Conservation (phyloP, 148 eudicot species). For the Rhododendron williamsianum region DNA sequence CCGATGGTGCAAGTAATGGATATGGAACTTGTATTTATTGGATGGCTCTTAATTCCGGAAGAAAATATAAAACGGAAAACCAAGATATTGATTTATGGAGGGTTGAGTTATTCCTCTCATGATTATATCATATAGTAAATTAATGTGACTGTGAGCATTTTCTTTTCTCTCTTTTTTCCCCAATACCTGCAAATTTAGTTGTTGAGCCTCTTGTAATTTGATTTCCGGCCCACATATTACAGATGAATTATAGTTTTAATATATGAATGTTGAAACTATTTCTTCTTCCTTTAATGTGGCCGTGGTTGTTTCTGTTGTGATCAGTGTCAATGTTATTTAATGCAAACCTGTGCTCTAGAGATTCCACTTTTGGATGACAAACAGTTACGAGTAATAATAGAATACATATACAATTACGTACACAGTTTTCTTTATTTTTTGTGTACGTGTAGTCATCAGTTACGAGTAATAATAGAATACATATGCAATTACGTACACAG, state of each 20-base stretch:
- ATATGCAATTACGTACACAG: not conserved
- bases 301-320: not conserved
- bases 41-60: not conserved
- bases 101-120: not conserved
- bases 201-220: not conserved
- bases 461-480: not conserved
- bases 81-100: not conserved
- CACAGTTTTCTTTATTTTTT: too few relatives aligned
- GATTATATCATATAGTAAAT: not conserved
- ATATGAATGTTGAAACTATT: not conserved
- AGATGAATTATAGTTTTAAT: not conserved
- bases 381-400: not conserved
- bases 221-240: not conserved
- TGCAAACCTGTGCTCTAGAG: not conserved
- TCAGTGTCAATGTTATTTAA: not conserved
- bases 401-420: not conserved
- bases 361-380: not conserved
- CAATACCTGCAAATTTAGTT: not conserved
- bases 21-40: constrained; percentile 5
- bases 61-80: not conserved
- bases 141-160: not conserved
- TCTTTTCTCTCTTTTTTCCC: not conserved
- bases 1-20: constrained; percentile 16
- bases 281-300: not conserved
- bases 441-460: too few relatives aligned